Evolutionary conservation across 2,329 filamentous ascomycete species (phyloP).

Genomic region (Leptodontidium sp.): DNA sequence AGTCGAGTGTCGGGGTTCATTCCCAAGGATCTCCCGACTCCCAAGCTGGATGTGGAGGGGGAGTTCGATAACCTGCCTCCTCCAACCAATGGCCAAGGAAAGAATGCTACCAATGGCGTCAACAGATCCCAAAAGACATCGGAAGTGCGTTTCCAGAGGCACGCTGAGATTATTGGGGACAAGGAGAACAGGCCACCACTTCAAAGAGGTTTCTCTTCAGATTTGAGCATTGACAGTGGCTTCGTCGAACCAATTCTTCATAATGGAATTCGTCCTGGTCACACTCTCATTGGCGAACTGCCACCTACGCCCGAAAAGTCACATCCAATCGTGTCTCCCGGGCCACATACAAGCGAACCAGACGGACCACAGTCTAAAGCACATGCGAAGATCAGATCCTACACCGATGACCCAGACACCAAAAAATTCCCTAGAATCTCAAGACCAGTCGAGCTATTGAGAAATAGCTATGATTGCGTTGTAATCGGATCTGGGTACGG

Average conservation of each 20-base stretch:
- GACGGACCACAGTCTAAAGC: constrained; percentile 40
- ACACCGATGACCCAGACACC: constrained; percentile 43
- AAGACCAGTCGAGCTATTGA: constrained; percentile 64
- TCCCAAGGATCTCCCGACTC: constrained; percentile 36
- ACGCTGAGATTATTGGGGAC: constrained; percentile 16
- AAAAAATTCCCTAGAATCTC: constrained; percentile 61
- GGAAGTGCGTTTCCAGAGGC: constrained; percentile 31
- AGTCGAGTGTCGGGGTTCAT: constrained; percentile 24
- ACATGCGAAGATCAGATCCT: constrained; percentile 42
- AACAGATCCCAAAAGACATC: constrained; percentile 24
- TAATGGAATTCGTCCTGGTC: constrained; percentile 24
- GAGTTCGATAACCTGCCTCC: constrained; percentile 13
- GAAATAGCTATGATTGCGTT: constrained; percentile 67
- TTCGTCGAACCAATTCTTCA: constrained; percentile 26
- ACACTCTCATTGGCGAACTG: constrained; percentile 21
- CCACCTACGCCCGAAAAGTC: constrained; percentile 26
- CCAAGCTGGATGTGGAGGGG: constrained; percentile 30
- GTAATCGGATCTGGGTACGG: constrained; percentile 76
- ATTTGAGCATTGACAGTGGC: constrained; percentile 32
- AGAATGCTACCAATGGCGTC: constrained; percentile 14
- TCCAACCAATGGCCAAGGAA: constrained; percentile 5
- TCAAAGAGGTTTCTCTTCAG: constrained; percentile 31
- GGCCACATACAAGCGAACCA: constrained; percentile 34
- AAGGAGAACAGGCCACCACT: constrained; percentile 25
- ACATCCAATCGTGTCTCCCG: constrained; percentile 38